Percentiles rank a stretch among this genome's conserved stretches.
Conservation (phyloP, 768 basidiomycete species). For the Trametes sanguinea region DNA sequence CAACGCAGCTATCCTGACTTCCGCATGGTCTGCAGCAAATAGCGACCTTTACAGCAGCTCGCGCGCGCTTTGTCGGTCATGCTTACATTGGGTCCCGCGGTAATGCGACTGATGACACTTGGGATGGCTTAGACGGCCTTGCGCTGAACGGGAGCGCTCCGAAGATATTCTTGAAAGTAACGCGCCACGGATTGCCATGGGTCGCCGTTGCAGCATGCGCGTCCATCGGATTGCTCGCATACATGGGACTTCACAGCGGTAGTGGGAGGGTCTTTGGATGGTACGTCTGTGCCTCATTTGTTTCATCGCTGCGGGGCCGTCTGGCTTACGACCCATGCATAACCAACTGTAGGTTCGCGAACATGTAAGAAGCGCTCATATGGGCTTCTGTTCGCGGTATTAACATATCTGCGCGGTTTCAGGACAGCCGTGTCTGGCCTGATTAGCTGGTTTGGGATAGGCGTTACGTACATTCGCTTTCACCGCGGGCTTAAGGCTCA, state of each 20-base stretch:
- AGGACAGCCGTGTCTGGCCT: constrained; percentile 43
- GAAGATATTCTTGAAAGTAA: constrained; percentile 45
- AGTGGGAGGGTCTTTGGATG: constrained; percentile 45
- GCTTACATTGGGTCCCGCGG: background rate
- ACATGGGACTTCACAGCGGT: constrained; percentile 40
- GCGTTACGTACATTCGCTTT: constrained; percentile 50
- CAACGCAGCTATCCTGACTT: constrained; percentile 33
- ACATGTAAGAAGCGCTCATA: constrained; percentile 19
- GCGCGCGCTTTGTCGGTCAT: constrained; percentile 39
- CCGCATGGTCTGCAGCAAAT: constrained; percentile 44
- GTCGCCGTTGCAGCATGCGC: constrained; percentile 37
- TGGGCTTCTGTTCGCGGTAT: no score
- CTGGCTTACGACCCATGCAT: no score
- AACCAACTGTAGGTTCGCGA: constrained; percentile 22
- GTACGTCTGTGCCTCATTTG: constrained; percentile 26
- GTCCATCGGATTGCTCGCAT: constrained; percentile 41
- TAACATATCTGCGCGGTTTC: no score
- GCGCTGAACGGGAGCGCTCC: constrained; percentile 57
- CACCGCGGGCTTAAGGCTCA: constrained; percentile 49
- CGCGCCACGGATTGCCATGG: constrained; percentile 46
- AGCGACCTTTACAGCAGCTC: constrained; percentile 44
- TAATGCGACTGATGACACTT: constrained; percentile 23
- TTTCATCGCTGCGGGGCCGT: no score
- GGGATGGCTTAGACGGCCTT: constrained; percentile 47
- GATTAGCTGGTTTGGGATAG: constrained; percentile 47